A percentile compares a stretch with the other conserved stretches of the same genome.
Conservation (phyloP, 2,329 filamentous ascomycete genomes). For the Fusarium stilboides region DNA sequence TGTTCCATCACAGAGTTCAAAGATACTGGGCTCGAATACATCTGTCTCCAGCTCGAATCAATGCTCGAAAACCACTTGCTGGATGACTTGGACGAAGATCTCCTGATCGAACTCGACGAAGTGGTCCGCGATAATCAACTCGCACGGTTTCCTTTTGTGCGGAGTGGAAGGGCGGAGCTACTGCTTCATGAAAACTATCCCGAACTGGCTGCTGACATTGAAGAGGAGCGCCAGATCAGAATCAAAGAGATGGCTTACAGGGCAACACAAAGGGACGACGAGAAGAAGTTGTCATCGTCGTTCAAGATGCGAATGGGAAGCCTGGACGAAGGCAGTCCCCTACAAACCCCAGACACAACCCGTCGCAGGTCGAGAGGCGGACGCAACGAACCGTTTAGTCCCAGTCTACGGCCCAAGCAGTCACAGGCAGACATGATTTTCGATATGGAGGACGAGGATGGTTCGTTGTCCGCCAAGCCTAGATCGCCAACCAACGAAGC, state of each 20-base stretch:
- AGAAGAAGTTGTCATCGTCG: constrained; percentile 73
- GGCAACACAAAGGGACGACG: constrained; percentile 73
- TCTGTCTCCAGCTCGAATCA: constrained; percentile 90
- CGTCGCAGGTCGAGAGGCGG: constrained; percentile 63
- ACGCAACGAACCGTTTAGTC: constrained; percentile 74
- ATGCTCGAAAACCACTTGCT: constrained; percentile 93
- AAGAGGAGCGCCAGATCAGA: constrained; percentile 77
- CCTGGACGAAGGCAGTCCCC: constrained; percentile 71
- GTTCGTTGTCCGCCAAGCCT: constrained; percentile 51
- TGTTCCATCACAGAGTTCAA: constrained; percentile 90
- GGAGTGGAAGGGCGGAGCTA: constrained; percentile 80
- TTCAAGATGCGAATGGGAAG: constrained; percentile 73
- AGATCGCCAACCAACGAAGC: constrained; percentile 44
- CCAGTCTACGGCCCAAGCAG: constrained; percentile 76
- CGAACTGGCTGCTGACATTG: constrained; percentile 74
- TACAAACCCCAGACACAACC: constrained; percentile 60
- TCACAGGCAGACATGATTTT: constrained; percentile 88
- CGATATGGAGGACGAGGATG: constrained; percentile 88
- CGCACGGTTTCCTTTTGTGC: constrained; percentile 81
- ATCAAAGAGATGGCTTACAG: constrained; percentile 84
- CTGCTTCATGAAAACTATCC: constrained; percentile 76
- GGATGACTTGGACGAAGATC: constrained; percentile 86
- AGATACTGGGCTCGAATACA: constrained; percentile 88
- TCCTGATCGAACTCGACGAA: constrained; percentile 85
- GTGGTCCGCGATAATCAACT: constrained; percentile 88